These are phyloP conservation scores for Mycena crocata DNA, from an alignment of 768 basidiomycete species.

Conservation along the genomic window DNA sequence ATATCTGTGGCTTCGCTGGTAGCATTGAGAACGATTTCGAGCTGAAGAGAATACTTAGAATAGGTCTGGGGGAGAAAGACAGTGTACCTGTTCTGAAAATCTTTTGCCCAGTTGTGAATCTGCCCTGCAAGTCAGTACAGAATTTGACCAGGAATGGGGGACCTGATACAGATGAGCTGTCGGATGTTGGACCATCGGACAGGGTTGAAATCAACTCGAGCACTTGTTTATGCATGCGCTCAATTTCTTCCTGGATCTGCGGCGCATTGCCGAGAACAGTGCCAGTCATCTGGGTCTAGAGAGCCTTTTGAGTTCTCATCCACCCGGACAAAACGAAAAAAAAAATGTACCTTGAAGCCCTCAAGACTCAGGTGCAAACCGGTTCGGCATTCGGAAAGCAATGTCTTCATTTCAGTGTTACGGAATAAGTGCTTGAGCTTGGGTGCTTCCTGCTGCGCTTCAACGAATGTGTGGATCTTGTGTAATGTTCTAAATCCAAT, in stretches of 20 bases:
- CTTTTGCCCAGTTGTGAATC: no score
- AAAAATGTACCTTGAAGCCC: not conserved
- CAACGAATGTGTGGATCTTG: conserved; percentile 1
- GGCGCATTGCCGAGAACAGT: not conserved
- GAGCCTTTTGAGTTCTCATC: not conserved
- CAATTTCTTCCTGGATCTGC: not conserved
- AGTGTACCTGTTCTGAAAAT: no score
- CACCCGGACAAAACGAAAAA: no score
- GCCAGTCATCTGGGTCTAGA: not conserved
- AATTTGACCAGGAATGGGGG: no score
- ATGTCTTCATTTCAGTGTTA: not conserved
- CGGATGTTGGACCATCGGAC: no score
- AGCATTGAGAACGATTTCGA: not conserved
- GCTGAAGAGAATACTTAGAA: not conserved
- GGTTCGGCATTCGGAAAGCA: not conserved
- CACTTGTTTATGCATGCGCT: no score
- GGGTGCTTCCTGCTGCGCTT: not conserved
- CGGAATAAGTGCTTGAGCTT: not conserved
- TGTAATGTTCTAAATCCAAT: not conserved
- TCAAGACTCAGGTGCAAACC: not conserved
- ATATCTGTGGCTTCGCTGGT: no score
- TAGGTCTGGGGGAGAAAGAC: not conserved
- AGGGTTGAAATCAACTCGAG: no score
- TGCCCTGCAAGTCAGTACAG: no score
- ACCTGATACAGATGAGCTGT: no score